A percentile compares a stretch with the other conserved stretches of the same genome.
Conservation (phyloP, 1,284 basidiomycete species). For the Austroboletus niveus region DNA sequence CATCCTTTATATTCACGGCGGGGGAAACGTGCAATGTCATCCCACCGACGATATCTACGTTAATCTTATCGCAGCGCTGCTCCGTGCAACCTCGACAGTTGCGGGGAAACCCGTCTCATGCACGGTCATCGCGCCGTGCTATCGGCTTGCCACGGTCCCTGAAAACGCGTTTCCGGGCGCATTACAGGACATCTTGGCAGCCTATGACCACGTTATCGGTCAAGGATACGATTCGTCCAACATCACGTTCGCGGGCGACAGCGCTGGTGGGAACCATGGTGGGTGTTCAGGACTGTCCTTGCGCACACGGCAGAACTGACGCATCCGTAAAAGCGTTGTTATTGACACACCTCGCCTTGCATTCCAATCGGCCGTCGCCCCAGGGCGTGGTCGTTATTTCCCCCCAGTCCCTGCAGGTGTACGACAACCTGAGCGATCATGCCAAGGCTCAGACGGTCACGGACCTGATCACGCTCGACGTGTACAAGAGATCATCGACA, state of each 20-base stretch:
- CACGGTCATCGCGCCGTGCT: conserved; percentile 20
- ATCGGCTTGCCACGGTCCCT: conserved; percentile 22
- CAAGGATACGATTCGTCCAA: conserved; percentile 22
- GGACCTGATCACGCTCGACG: conserved; percentile 6
- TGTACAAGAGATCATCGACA: fast-evolving
- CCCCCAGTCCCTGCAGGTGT: not conserved
- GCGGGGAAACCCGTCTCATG: too few species aligned
- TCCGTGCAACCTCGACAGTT: too few species aligned
- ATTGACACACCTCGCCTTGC: conserved; percentile 20
- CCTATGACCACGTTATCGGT: conserved; percentile 25
- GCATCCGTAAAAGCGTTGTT: conserved; percentile 15
- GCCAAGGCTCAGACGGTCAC: not conserved
- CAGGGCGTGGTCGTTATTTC: conserved; percentile 13
- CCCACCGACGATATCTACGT: too few species aligned
- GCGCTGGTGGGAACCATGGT: conserved; percentile 27
- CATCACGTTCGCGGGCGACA: conserved; percentile 24
- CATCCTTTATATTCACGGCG: conserved; percentile 3
- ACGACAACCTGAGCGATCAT: not conserved
- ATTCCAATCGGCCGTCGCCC: conserved; percentile 10
- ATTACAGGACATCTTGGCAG: conserved; percentile 22
- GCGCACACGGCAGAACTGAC: too few species aligned
- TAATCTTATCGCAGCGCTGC: too few species aligned
- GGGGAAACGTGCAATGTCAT: conserved; percentile 4
- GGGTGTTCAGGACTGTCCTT: not conserved
- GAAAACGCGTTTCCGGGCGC: conserved; percentile 27